phyloP scores from a whole-genome alignment of 108 stramenopile species.

The Ochromonas danica region DNA sequence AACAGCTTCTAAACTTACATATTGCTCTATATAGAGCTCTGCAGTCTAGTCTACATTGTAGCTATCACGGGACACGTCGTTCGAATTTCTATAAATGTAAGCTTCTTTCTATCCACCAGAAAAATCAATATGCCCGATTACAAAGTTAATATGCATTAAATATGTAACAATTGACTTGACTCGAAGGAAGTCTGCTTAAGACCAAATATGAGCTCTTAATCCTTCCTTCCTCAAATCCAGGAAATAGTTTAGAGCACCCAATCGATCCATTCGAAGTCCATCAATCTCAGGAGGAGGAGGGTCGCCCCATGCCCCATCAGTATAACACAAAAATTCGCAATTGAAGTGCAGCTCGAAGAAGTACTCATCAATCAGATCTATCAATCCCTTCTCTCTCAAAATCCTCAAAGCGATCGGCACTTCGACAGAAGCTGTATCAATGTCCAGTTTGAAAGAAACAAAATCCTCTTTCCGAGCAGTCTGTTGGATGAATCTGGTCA shows the following conservation, averaged over 20 bases:
- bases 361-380: conserved; percentile 4
- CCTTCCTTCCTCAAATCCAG: background rate
- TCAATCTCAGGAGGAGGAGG: background rate
- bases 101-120: too few species aligned
- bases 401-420: background rate
- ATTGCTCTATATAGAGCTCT: too few species aligned
- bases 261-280: background rate
- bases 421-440: conserved; percentile 8
- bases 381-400: background rate
- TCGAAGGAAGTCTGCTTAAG: too few species aligned
- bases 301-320: background rate
- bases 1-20: too few species aligned
- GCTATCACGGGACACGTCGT: too few species aligned
- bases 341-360: conserved; percentile 32
- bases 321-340: background rate
- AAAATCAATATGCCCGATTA: too few species aligned
- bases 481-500: background rate
- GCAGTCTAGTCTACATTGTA: too few species aligned
- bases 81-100: too few species aligned
- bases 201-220: conserved; percentile 21
- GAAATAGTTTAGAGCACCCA: background rate
- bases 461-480: background rate
- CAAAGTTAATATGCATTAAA: too few species aligned
- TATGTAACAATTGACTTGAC: too few species aligned
- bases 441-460: conserved; percentile 26